Evolutionary conservation across 2,329 filamentous ascomycete genomes (phyloP).

Genomic region (Lasiodiplodia sp.): DNA sequence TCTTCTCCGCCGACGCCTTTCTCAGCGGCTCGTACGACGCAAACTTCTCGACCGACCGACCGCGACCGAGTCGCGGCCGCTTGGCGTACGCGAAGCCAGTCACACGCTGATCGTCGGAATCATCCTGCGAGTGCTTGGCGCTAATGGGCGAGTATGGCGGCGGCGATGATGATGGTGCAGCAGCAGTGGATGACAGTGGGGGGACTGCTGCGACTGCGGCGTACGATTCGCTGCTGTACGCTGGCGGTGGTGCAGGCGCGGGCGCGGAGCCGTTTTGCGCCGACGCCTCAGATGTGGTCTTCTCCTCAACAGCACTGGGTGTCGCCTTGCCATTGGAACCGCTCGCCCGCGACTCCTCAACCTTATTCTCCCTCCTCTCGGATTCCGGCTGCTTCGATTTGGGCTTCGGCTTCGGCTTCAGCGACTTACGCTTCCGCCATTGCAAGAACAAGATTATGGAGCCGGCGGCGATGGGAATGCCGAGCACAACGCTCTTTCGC

Average conservation of each 20-base stretch:
- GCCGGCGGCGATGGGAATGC: constrained; percentile 25
- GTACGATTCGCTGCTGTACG: constrained; percentile 3
- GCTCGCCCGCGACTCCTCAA: neutral
- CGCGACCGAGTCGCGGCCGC: constrained; percentile 21
- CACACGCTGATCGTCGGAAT: neutral
- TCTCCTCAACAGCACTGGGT: neutral
- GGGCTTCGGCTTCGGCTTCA: constrained; percentile 22
- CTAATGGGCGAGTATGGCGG: neutral
- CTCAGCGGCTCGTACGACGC: constrained; percentile 19
- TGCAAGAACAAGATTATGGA: constrained; percentile 29
- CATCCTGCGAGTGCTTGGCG: constrained; percentile 9
- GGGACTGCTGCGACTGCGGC: neutral
- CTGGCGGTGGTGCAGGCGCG: constrained; percentile 12
- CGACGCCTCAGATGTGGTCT: constrained; percentile 18
- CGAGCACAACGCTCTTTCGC: constrained; percentile 26
- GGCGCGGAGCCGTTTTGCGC: constrained; percentile 18
- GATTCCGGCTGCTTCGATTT: constrained; percentile 1
- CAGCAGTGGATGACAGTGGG: neutral
- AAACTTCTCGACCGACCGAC: constrained; percentile 21
- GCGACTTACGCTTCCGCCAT: constrained; percentile 29
- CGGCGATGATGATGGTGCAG: neutral
- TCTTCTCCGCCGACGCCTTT: constrained; percentile 16
- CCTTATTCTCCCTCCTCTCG: neutral
- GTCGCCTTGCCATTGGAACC: constrained; percentile 12
- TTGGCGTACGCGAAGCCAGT: constrained; percentile 14